phyloP scores from a whole-genome alignment of 768 basidiomycete genomes.

The Auricularia cornea region DNA sequence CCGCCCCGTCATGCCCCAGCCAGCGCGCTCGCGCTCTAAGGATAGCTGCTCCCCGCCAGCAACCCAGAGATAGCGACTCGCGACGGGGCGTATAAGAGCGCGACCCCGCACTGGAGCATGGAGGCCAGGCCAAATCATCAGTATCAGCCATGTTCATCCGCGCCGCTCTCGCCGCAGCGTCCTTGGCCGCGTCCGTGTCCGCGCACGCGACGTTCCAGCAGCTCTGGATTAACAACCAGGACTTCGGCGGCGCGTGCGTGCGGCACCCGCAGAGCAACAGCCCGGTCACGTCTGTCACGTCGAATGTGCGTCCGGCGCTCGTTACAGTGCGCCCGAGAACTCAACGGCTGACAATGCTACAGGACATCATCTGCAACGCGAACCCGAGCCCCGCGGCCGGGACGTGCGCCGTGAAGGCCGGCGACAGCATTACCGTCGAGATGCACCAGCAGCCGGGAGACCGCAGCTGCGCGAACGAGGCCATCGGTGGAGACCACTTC shows the following conservation, averaged over 20 bases:
- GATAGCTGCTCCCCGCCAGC: background rate
- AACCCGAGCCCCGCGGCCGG: constrained; percentile 24
- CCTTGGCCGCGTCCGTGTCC: constrained; percentile 31
- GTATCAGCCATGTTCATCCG: constrained; percentile 21
- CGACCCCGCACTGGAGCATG: background rate
- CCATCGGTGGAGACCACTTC: constrained; percentile 44
- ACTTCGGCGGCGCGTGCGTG: constrained; percentile 39
- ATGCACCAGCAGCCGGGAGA: constrained; percentile 46
- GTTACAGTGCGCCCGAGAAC: background rate
- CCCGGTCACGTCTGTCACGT: constrained; percentile 36
- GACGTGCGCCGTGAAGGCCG: constrained; percentile 38
- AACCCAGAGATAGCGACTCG: background rate
- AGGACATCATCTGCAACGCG: constrained; percentile 45
- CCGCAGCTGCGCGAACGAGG: constrained; percentile 37
- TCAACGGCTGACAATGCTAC: background rate
- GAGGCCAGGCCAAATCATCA: background rate
- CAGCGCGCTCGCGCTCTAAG: background rate
- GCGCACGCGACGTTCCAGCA: constrained; percentile 50
- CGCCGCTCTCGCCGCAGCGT: constrained; percentile 21
- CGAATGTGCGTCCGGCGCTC: constrained; percentile 19
- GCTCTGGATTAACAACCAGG: constrained; percentile 43
- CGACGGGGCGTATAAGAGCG: background rate
- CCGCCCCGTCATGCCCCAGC: background rate
- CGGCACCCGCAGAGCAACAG: constrained; percentile 38
- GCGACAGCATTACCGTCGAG: constrained; percentile 40